phyloP scores from a whole-genome alignment of 352 stramenopile species.

The Pythium diclinum region DNA sequence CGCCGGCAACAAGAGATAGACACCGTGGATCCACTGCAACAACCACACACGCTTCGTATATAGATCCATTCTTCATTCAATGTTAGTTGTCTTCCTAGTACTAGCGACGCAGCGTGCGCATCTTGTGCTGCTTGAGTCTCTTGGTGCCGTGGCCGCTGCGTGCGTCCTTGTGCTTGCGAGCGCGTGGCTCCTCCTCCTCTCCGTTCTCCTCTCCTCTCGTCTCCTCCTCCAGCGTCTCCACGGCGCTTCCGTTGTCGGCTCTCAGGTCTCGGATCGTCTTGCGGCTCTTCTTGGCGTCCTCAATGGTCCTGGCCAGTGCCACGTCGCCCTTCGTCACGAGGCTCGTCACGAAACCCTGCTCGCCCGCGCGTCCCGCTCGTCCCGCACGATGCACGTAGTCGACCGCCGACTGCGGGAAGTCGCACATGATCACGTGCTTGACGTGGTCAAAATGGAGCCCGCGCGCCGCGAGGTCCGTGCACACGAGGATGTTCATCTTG shows the following conservation, averaged over 20 bases:
- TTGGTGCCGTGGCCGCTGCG: conserved; percentile 28
- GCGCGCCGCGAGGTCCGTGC: conserved; percentile 91
- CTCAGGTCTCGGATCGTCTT: conserved; percentile 58
- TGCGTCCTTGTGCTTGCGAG: neutral
- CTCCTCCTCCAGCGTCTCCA: neutral
- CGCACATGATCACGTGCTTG: conserved; percentile 91
- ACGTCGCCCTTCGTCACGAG: conserved; percentile 76
- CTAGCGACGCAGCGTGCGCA: conserved; percentile 16
- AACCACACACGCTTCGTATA: conserved; percentile 4
- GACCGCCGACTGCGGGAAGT: conserved; percentile 91
- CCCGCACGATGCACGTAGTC: conserved; percentile 92
- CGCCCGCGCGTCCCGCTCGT: conserved; percentile 58
- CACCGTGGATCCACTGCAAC: neutral
- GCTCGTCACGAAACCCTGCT: conserved; percentile 62
- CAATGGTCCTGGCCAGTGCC: conserved; percentile 53
- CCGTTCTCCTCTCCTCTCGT: neutral
- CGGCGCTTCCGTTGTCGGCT: conserved; percentile 8
- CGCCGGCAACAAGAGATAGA: conserved; percentile 15
- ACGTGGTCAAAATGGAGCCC: conserved; percentile 90
- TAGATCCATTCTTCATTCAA: conserved; percentile 8
- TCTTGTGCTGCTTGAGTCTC: conserved; percentile 30
- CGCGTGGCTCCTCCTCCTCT: conserved; percentile 3
- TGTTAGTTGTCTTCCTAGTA: neutral
- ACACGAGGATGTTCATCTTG: conserved; percentile 81
- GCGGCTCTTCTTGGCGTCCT: conserved; percentile 59